A percentile compares a stretch with the other conserved stretches of the same genome.
Conservation (phyloP, 306 rosid species). For the Begonia fuchsioides region DNA sequence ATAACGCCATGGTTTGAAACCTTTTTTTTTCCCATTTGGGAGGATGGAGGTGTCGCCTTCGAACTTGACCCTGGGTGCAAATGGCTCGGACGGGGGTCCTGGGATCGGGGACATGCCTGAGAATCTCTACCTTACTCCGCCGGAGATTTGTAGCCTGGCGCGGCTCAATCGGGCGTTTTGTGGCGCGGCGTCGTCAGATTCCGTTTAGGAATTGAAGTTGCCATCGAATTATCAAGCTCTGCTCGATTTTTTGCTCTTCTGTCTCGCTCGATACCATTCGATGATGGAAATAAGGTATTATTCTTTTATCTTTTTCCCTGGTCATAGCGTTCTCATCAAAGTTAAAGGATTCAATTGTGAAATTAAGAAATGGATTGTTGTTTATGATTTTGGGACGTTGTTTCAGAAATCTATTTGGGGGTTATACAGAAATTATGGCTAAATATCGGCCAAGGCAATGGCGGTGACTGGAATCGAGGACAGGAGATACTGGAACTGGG, state of each 20-base stretch:
- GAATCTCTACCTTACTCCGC: slow-evolving; percentile 59
- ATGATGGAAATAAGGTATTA: slow-evolving; percentile 62
- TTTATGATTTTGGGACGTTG: slow-evolving; percentile 4
- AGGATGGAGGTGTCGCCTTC: slow-evolving; percentile 77
- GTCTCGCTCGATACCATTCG: slow-evolving; percentile 50
- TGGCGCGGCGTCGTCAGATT: slow-evolving; percentile 81
- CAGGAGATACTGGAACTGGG: slow-evolving; percentile 82
- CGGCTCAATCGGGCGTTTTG: slow-evolving; percentile 72
- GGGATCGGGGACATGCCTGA: slow-evolving; percentile 93
- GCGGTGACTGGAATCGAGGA: slow-evolving; percentile 67
- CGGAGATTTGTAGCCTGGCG: slow-evolving; percentile 82
- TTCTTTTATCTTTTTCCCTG: background rate
- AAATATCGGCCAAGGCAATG: slow-evolving; percentile 61
- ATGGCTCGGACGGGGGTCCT: slow-evolving; percentile 47
- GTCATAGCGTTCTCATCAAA: too few relatives aligned
- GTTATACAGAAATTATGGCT: slow-evolving; percentile 63
- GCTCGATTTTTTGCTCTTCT: slow-evolving; percentile 46
- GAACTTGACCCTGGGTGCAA: slow-evolving; percentile 34
- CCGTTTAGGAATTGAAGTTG: slow-evolving; percentile 70
- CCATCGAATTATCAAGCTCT: slow-evolving; percentile 67
- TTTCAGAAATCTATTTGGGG: slow-evolving; percentile 5
- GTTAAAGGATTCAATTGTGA: too few relatives aligned
- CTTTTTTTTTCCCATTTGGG: background rate
- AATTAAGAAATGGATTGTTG: too few relatives aligned
- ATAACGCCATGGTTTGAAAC: too few relatives aligned